Conservation (phyloP, 305 asterid genomes). For the Nicotiana rustica region DNA sequence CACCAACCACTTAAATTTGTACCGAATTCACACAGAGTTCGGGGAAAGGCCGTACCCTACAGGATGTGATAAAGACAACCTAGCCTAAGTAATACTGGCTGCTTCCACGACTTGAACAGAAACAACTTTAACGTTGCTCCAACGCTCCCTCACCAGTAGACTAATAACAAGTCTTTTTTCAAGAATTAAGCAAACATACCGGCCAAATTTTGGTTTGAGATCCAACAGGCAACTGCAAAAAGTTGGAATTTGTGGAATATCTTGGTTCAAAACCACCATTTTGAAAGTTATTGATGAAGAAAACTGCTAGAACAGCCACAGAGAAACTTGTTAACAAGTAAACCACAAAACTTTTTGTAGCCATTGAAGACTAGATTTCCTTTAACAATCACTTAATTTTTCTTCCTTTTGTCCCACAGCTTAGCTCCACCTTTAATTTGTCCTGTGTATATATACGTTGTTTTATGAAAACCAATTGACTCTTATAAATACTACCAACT, state of each 20-base stretch:
- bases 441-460: too few species aligned
- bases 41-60: too few species aligned
- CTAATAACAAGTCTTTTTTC: neutral
- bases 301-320: conserved; percentile 60
- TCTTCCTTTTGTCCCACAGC: too few species aligned
- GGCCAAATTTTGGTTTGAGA: conserved; percentile 80
- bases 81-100: too few species aligned
- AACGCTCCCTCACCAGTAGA: neutral
- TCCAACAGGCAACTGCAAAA: conserved; percentile 45
- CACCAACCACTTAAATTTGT: too few species aligned
- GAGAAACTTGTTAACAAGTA: conserved; percentile 72
- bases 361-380: conserved; percentile 46
- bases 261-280: conserved; percentile 44
- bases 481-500: neutral
- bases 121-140: too few species aligned
- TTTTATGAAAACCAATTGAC: neutral
- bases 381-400: too few species aligned
- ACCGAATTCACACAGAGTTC: too few species aligned
- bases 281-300: conserved; percentile 50
- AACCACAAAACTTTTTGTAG: conserved; percentile 66
- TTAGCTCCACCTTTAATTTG: too few species aligned
- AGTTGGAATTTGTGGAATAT: conserved; percentile 26
- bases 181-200: conserved; percentile 42
- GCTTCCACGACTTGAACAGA: too few species aligned
- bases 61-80: too few species aligned